Base-by-base conservation (phyloP, 179 eudicot species). In the Nepenthes alata region DNA sequence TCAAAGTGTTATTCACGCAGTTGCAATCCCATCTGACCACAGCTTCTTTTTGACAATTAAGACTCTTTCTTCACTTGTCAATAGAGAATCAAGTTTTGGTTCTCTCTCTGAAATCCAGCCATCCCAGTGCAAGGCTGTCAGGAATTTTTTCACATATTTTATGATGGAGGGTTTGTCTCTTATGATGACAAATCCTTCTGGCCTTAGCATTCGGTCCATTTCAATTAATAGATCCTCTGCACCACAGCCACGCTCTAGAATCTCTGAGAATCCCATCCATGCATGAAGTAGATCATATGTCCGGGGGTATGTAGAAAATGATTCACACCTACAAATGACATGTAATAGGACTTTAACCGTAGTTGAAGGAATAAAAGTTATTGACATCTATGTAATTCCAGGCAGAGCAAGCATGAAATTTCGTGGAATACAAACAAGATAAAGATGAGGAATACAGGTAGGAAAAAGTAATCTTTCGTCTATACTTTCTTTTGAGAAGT, bases 251-350 rank as follows among this genome's bases (percentile, higher is more conserved):
- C 80, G 71, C 35, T 69, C 78, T 59, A 79, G 73, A 9, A 83
- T 77, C 61, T 81, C 83, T 3, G 96, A 78, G 56, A 88, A 78
- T 25, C 85, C 80, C 44, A 68, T 66, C 96, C 93, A 85, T n/a
- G 89, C 89, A 71, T 88, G 96, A 65, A 88, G 84, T 53, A 85
- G 81, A 75, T 88, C 96, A 45, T 81, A 88, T 7, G 96, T 88
- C 57, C 96, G 91, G 3, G 96, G 96, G 66, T 88, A 85, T 45
- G 96, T 88, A 41, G 96, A 88, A 74, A 78, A 88, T 36, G 96
- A 82, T 73, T 85, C 93, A 63, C 96, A 88, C 93, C 96, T 88
- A 54, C 35, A 11, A 49, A 41, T 10, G 37, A 64, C 62, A 45
- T 37, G 39, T 14, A 39, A 14, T 35, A 12, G 14, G 34, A 37